Evolutionary conservation across 768 basidiomycete genomes (phyloP).

Genomic region (Auricularia heimuer): DNA sequence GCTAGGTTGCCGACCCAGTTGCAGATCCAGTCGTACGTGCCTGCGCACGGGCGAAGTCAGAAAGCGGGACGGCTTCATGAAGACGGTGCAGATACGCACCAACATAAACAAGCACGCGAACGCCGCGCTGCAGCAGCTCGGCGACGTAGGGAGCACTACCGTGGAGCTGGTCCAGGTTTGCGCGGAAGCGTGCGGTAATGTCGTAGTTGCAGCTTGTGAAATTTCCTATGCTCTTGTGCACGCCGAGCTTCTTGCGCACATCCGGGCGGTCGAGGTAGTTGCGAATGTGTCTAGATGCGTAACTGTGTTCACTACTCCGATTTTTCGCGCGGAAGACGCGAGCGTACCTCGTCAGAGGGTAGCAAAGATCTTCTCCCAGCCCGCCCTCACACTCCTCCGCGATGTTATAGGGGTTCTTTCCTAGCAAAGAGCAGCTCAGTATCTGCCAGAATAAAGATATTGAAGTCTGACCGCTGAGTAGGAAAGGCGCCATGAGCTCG

Average conservation of each 20-base stretch:
- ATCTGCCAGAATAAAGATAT: neutral
- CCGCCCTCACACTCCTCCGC: constrained; percentile 47
- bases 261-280: constrained; percentile 52
- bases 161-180: constrained; percentile 15
- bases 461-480: constrained; percentile 26
- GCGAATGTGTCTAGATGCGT: constrained; percentile 36
- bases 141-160: constrained; percentile 29
- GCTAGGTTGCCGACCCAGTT: constrained; percentile 38
- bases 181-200: constrained; percentile 3
- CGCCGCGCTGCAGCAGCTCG: constrained; percentile 42
- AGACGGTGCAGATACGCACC: constrained; percentile 28
- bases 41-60: neutral
- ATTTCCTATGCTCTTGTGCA: constrained; percentile 34
- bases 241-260: constrained; percentile 49
- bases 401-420: constrained; percentile 56
- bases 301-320: no score
- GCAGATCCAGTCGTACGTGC: constrained; percentile 37
- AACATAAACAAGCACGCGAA: constrained; percentile 45
- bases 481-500: constrained; percentile 37
- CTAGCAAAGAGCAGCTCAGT: constrained; percentile 13
- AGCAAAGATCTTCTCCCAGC: constrained; percentile 39
- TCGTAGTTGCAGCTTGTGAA: constrained; percentile 30
- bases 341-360: constrained; percentile 40
- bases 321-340: neutral
- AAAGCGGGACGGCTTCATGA: neutral